Evolutionary conservation across 1,284 basidiomycete species (phyloP).

Genomic region (Microbotryomycetes sp.): DNA sequence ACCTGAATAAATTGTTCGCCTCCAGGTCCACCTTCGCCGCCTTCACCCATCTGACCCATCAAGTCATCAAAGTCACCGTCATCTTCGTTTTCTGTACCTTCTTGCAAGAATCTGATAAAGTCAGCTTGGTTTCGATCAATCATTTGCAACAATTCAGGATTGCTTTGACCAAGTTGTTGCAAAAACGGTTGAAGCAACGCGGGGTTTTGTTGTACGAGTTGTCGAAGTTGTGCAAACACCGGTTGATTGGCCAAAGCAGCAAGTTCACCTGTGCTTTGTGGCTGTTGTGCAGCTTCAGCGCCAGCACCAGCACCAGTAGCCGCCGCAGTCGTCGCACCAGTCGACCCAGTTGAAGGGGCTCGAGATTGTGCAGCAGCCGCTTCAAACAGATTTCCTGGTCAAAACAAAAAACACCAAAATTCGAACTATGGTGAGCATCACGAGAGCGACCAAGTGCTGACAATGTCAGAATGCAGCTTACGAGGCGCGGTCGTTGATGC

Average conservation of each 20-base stretch:
- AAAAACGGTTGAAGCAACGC: conserved; percentile 67
- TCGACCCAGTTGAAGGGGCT: neutral
- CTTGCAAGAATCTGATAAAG: conserved; percentile 37
- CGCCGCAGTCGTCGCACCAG: conserved; percentile 23
- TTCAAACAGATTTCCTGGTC: conserved; percentile 44
- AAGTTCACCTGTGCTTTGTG: conserved; percentile 39
- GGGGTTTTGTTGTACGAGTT: conserved; percentile 69
- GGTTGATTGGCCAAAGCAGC: conserved; percentile 44
- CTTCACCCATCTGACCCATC: conserved; percentile 27
- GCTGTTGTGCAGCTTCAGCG: neutral
- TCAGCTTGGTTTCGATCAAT: conserved; percentile 38
- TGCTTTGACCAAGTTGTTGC: conserved; percentile 67
- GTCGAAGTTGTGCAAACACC: conserved; percentile 32
- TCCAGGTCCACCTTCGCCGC: conserved; percentile 13
- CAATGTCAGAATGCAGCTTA: neutral
- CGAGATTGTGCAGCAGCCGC: conserved; percentile 41
- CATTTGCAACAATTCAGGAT: conserved; percentile 56
- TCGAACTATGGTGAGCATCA: conserved; percentile 12
- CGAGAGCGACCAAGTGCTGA: neutral
- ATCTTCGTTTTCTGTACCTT: conserved; percentile 33
- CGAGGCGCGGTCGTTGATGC: conserved; percentile 35
- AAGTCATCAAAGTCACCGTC: conserved; percentile 31
- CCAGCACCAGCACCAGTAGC: conserved; percentile 16
- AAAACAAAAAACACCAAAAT: neutral
- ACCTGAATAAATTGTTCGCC: conserved; percentile 61